phyloP scores from a whole-genome alignment of 768 basidiomycete genomes.

The Russula sp. region DNA sequence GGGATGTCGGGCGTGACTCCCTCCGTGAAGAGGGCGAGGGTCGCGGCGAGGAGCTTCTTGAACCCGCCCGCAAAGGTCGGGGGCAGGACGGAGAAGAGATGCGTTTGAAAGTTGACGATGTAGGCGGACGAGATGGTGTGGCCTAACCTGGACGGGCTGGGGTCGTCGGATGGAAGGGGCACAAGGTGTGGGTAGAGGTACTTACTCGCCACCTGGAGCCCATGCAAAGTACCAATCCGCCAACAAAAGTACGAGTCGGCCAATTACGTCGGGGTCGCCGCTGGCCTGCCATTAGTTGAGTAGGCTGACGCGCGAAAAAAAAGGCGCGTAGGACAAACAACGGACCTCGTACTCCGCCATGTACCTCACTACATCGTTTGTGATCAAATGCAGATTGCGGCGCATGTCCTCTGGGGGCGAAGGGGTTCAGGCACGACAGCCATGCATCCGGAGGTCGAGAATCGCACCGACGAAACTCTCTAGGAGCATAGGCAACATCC shows the following conservation, averaged over 20 bases:
- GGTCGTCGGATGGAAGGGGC: constrained; percentile 5
- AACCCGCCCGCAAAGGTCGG: constrained; percentile 59
- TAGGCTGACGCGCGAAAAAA: background rate
- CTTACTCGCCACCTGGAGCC: constrained; percentile 60
- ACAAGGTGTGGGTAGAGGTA: constrained; percentile 18
- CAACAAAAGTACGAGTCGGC: constrained; percentile 49
- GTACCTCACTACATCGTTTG: constrained; percentile 48
- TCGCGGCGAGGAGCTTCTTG: constrained; percentile 55
- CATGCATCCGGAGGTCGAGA: background rate
- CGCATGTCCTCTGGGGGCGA: constrained; percentile 50
- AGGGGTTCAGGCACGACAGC: background rate
- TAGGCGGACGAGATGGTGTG: constrained; percentile 52
- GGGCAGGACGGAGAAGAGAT: constrained; percentile 65
- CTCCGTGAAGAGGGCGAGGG: constrained; percentile 32
- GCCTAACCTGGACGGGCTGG: constrained; percentile 42
- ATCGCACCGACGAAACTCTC: constrained; percentile 61
- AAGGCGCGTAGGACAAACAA: background rate
- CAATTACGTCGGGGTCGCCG: constrained; percentile 42
- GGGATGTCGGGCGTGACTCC: constrained; percentile 11
- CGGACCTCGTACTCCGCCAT: constrained; percentile 60
- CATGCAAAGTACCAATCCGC: constrained; percentile 72
- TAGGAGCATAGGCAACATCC: constrained; percentile 54
- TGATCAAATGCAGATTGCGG: constrained; percentile 49
- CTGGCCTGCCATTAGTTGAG: constrained; percentile 31
- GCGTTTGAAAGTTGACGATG: constrained; percentile 63